Conservation (phyloP, 805 yeast species). For the Kodamaea hsintzibuensis region DNA sequence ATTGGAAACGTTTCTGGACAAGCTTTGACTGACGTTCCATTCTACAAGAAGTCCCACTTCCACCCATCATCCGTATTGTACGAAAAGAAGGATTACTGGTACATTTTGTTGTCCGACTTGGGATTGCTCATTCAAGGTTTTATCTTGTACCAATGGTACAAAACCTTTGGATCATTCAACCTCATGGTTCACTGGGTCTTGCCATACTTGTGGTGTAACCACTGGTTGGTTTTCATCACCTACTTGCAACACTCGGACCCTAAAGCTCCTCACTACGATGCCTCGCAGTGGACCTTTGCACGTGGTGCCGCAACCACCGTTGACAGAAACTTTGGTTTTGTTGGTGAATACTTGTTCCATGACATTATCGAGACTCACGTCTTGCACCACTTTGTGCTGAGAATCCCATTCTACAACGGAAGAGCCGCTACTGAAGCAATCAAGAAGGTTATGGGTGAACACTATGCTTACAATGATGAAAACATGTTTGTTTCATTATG, state of each 20-base stretch:
- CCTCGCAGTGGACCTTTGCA: constrained; percentile 60
- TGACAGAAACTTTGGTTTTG: constrained; percentile 60
- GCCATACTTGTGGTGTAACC: constrained; percentile 62
- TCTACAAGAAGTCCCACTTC: constrained; percentile 49
- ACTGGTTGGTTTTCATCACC: constrained; percentile 65
- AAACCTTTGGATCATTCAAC: constrained; percentile 48
- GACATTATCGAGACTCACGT: constrained; percentile 62
- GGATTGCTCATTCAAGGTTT: constrained; percentile 49
- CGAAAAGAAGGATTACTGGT: constrained; percentile 57
- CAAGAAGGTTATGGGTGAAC: constrained; percentile 52
- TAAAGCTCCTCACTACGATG: constrained; percentile 58
- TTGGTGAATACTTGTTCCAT: constrained; percentile 58
- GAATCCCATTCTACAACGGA: constrained; percentile 58
- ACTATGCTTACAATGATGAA: constrained; percentile 50
- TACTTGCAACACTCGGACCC: constrained; percentile 65
- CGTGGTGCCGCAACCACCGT: constrained; percentile 69
- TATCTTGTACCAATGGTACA: constrained; percentile 54
- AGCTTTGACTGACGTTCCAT: constrained; percentile 39
- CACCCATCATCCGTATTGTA: constrained; percentile 57
- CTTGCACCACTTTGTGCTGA: constrained; percentile 54
- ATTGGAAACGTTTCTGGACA: constrained; percentile 56
- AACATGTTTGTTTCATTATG: constrained; percentile 60
- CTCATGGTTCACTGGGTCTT: constrained; percentile 56
- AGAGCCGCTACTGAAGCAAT: constrained; percentile 55
- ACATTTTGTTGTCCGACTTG: constrained; percentile 53